Conservation (phyloP, 202 grass and related monocot genomes). For the Elaeis oleifera region DNA sequence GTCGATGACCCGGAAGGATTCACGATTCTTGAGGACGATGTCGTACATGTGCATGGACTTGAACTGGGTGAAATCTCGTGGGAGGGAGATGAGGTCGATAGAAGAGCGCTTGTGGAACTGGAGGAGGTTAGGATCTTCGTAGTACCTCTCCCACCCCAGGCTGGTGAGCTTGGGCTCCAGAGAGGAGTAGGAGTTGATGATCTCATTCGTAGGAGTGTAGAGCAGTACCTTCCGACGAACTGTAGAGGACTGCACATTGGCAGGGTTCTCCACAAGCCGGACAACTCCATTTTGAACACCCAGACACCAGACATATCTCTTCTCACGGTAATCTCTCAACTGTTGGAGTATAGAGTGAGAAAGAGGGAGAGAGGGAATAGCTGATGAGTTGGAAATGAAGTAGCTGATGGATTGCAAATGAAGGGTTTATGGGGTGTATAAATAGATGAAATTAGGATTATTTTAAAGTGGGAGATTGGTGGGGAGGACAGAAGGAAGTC, state of each 20-base stretch:
- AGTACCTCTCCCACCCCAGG: conserved; percentile 11
- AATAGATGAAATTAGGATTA: too few species aligned
- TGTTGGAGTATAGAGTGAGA: too few species aligned
- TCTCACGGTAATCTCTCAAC: too few species aligned
- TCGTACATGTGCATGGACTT: conserved; percentile 22
- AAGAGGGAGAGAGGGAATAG: too few species aligned
- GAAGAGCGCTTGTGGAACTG: conserved; percentile 12
- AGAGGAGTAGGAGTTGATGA: not conserved
- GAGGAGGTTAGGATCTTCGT: conserved; percentile 5
- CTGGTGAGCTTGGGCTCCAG: not conserved
- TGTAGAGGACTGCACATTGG: not conserved
- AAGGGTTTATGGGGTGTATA: too few species aligned
- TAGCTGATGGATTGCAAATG: too few species aligned
- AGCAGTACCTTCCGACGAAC: conserved; percentile 1
- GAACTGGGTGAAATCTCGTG: conserved; percentile 5
- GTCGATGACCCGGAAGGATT: conserved; percentile 10
- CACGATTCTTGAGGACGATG: conserved; percentile 17
- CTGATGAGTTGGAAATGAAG: too few species aligned
- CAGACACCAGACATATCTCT: conserved; percentile 8
- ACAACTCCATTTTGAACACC: conserved; percentile 18
- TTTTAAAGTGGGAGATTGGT: too few species aligned
- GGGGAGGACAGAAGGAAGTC: too few species aligned
- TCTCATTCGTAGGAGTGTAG: conserved; percentile 4
- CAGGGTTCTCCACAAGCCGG: conserved; percentile 5
- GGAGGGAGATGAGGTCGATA: conserved; percentile 11